These are phyloP conservation scores for Magnaporthiopsis rhizophila DNA, from an alignment of 2,329 filamentous ascomycete genomes.

Conservation along the genomic window DNA sequence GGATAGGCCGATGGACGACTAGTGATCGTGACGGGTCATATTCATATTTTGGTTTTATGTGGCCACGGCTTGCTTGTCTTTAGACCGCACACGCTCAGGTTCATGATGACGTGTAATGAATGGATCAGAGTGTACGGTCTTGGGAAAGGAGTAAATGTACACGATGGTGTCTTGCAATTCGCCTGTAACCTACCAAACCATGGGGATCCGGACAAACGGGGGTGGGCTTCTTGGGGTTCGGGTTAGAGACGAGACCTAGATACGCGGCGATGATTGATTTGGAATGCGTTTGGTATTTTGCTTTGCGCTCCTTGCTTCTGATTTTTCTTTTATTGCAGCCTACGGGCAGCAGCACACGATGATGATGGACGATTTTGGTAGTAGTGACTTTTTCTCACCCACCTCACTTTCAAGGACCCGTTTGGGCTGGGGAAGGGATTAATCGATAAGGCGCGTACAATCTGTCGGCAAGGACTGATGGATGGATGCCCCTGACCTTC, in stretches of 20 bases:
- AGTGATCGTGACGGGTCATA: constrained; percentile 13
- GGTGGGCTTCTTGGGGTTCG: neutral
- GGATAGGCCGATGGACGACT: constrained; percentile 75
- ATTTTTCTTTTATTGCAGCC: neutral
- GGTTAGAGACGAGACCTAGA: neutral
- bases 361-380: too few species aligned
- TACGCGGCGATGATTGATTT: neutral
- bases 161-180: neutral
- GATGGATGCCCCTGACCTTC: too few species aligned
- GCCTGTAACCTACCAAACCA: neutral
- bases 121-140: neutral
- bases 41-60: neutral
- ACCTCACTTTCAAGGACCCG: too few species aligned
- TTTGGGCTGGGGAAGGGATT: too few species aligned
- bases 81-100: neutral
- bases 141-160: neutral
- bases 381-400: too few species aligned
- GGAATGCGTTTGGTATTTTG: neutral
- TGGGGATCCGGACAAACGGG: neutral
- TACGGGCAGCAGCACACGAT: too few species aligned
- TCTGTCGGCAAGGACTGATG: too few species aligned
- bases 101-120: neutral
- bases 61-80: neutral
- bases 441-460: too few species aligned
- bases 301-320: neutral